These are phyloP conservation scores for Gossypium bickii DNA, from an alignment of 345 rosid species.

Conservation along the genomic window DNA sequence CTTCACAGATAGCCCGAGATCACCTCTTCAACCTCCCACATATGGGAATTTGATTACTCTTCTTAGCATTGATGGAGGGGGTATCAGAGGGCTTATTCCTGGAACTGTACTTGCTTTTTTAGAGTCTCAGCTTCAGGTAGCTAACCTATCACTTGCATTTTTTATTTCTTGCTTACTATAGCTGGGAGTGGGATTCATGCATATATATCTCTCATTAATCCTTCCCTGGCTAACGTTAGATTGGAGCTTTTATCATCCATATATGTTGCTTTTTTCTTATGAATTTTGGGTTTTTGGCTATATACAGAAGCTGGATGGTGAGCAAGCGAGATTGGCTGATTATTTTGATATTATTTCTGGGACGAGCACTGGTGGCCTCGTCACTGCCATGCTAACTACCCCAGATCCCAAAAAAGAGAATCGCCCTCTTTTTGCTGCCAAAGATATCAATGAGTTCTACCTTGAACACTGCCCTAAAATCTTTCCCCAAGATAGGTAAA, in stretches of 20 bases:
- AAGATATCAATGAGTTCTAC: slow-evolving; percentile 41
- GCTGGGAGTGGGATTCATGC: not conserved
- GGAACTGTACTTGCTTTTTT: slow-evolving; percentile 52
- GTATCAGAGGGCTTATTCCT: slow-evolving; percentile 69
- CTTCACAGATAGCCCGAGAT: slow-evolving; percentile 34
- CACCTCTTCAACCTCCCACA: slow-evolving; percentile 56
- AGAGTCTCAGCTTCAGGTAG: slow-evolving; percentile 71
- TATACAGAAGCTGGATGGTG: slow-evolving; percentile 61
- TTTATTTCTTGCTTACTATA: not conserved
- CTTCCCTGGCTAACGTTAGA: not conserved
- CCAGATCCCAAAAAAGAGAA: slow-evolving; percentile 46
- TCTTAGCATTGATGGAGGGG: slow-evolving; percentile 82
- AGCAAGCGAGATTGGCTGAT: slow-evolving; percentile 60
- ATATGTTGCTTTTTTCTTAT: not conserved
- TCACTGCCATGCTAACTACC: slow-evolving; percentile 58
- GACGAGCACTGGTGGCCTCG: slow-evolving; percentile 72
- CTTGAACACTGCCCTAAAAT: slow-evolving; percentile 38
- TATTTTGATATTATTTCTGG: slow-evolving; percentile 67
- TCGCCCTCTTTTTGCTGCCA: slow-evolving; percentile 53
- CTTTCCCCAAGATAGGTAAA: slow-evolving; percentile 25
- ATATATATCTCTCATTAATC: not conserved
- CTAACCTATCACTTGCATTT: not conserved
- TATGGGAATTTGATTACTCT: slow-evolving; percentile 48
- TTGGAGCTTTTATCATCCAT: not conserved
- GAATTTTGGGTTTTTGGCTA: not conserved